These are phyloP conservation scores for Wickerhamiella cacticola DNA, from an alignment of 805 yeast genomes.

Conservation along the genomic window DNA sequence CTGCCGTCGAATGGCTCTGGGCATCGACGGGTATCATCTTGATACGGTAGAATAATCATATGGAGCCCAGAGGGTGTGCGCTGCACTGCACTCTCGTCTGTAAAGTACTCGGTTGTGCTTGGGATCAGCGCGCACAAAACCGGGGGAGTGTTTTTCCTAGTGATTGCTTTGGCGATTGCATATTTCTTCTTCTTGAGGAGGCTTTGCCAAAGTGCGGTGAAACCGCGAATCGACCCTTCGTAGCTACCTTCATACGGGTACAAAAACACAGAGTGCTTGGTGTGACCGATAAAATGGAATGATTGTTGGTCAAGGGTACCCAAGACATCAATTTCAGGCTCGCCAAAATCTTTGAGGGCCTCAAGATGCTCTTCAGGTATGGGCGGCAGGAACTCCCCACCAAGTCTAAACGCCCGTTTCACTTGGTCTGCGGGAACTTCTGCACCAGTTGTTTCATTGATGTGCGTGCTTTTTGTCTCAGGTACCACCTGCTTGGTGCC, in stretches of 20 bases:
- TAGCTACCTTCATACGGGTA: conserved; percentile 52
- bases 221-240: conserved; percentile 52
- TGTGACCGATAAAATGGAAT: conserved; percentile 38
- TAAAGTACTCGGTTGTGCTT: conserved; percentile 27
- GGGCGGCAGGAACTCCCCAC: conserved; percentile 29
- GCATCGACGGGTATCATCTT: conserved; percentile 57
- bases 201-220: conserved; percentile 54
- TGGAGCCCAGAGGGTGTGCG: conserved; percentile 59
- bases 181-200: conserved; percentile 41
- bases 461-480: conserved; percentile 33
- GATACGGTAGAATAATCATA: conserved; percentile 54
- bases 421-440: conserved; percentile 31
- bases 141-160: conserved; percentile 44
- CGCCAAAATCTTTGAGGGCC: conserved; percentile 28
- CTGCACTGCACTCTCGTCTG: conserved; percentile 17
- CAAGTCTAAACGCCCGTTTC: conserved; percentile 35
- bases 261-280: conserved; percentile 47
- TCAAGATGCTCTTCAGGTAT: conserved; percentile 32
- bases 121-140: conserved; percentile 48
- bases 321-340: conserved; percentile 48
- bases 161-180: conserved; percentile 65
- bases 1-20: conserved; percentile 33
- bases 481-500: conserved; percentile 44
- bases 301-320: conserved; percentile 30
- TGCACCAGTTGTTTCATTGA: conserved; percentile 36